Base-by-base conservation (phyloP, 2,329 filamentous ascomycete genomes). In the Ilyonectria mors-panacis region DNA sequence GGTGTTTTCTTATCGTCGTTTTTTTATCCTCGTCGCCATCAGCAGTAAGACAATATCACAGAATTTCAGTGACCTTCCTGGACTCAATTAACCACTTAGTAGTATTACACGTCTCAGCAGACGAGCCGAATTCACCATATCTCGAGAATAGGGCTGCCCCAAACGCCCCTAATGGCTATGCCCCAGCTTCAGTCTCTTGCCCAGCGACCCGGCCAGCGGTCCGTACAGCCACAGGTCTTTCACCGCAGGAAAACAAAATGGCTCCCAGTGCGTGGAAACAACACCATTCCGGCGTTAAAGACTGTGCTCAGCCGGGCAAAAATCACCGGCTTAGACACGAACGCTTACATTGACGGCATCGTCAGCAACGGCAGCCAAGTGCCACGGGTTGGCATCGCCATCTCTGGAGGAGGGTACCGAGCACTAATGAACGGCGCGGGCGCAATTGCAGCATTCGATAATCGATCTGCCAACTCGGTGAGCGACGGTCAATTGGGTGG, bases 371-470 rank as follows among this genome's bases (percentile, higher is more conserved):
- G 69, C 89, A 91, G 39, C 26, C 26, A 26, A 5, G 69, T 73
- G 19, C 72, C 82, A 21, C 83, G 81, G 70, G 90, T 95, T 68
- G 93, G 84, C 12, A 89, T 95, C 69, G 92, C 93, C 6, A 83
- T 91, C 37, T 94, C 92, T 0, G 93, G 93, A 7, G 93, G 93
- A 74, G 93, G 93, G 26, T 96, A 94, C 78, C 85, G 93, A 58
- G 93, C 93, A 4, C 82, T 95, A 80, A 85, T 94, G 84, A 94
- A 92, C 74, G 93, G 92, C 13, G 93, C 90, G 6, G 93, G 93
- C 57, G 90, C 90, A 37, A 73, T 95, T 10, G 87, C 91, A 28
- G 93, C 93, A 0, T 94, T 93, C 68, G 93, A 95, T 78, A 87
- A 81, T 73, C 86, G 93, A 15, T 93, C 91, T 0, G 75, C 82